phyloP scores from a whole-genome alignment of 2,329 filamentous ascomycete species.

The Botrytis byssoidea region DNA sequence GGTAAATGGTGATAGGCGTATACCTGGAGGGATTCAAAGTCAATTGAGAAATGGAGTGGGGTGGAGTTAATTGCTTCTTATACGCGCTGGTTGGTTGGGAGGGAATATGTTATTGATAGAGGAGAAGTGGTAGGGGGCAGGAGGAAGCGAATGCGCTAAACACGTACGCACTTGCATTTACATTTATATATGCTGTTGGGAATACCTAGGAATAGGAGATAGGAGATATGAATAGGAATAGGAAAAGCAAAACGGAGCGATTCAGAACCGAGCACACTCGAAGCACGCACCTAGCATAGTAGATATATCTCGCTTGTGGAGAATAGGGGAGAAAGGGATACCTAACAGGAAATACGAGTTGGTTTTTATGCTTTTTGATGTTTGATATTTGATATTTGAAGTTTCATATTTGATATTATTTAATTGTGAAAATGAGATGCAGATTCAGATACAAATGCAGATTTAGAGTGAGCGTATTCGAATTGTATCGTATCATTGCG shows the following conservation, averaged over 20 bases:
- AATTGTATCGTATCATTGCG: too few relatives aligned
- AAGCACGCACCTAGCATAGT: background rate
- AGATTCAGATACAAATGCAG: too few relatives aligned
- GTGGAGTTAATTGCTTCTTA: slow-evolving; percentile 13
- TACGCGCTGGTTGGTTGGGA: background rate
- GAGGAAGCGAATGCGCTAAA: background rate
- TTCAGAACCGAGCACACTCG: background rate
- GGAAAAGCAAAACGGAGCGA: background rate
- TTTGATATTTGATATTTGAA: background rate
- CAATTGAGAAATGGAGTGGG: background rate
- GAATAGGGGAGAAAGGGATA: background rate
- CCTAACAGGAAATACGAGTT: background rate
- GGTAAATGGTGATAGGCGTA: background rate
- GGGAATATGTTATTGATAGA: background rate
- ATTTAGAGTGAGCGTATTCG: too few relatives aligned
- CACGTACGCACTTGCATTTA: background rate
- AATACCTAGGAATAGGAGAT: background rate
- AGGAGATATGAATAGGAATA: background rate
- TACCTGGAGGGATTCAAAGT: background rate
- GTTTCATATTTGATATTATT: too few relatives aligned
- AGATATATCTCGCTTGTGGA: background rate
- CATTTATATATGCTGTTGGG: background rate
- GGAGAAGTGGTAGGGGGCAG: background rate
- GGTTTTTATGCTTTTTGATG: background rate
- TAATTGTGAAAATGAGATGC: too few relatives aligned